Conservation (phyloP, 768 basidiomycete genomes). For the Arthromyces matolae region DNA sequence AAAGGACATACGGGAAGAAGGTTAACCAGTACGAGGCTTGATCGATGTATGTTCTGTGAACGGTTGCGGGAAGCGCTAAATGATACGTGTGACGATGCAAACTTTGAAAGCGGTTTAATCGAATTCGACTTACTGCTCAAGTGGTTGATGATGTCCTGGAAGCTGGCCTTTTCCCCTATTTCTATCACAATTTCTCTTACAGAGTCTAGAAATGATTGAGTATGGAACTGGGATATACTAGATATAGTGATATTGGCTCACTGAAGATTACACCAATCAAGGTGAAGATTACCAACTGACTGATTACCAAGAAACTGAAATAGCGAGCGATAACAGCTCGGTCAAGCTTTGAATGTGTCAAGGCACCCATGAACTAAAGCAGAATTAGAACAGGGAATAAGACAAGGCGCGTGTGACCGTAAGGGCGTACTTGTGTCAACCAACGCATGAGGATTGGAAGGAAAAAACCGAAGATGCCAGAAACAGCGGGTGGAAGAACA, state of each 20-base stretch:
- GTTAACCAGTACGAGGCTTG: conserved; percentile 93
- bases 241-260: conserved; percentile 47
- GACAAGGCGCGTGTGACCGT: too few species aligned
- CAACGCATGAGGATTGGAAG: conserved; percentile 90
- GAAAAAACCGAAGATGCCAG: conserved; percentile 85
- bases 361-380: conserved; percentile 53
- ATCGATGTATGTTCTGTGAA: conserved; percentile 87
- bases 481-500: conserved; percentile 87
- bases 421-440: conserved; percentile 60
- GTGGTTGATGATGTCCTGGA: conserved; percentile 43
- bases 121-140: conserved; percentile 37
- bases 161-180: conserved; percentile 42
- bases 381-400: conserved; percentile 55
- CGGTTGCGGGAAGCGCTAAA: conserved; percentile 61
- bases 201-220: conserved; percentile 27
- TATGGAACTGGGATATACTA: background rate
- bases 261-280: conserved; percentile 87
- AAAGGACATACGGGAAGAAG: conserved; percentile 76
- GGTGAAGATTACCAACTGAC: conserved; percentile 92
- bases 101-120: background rate
- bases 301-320: conserved; percentile 90
- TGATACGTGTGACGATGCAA: background rate
- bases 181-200: conserved; percentile 41
- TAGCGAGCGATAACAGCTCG: conserved; percentile 91
- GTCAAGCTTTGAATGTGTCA: conserved; percentile 78